Percentiles rank a stretch among this genome's conserved stretches.
These are phyloP conservation scores for Fusarium brachygibbosum DNA, from an alignment of 2,329 filamentous ascomycete genomes.

Conservation along the genomic window DNA sequence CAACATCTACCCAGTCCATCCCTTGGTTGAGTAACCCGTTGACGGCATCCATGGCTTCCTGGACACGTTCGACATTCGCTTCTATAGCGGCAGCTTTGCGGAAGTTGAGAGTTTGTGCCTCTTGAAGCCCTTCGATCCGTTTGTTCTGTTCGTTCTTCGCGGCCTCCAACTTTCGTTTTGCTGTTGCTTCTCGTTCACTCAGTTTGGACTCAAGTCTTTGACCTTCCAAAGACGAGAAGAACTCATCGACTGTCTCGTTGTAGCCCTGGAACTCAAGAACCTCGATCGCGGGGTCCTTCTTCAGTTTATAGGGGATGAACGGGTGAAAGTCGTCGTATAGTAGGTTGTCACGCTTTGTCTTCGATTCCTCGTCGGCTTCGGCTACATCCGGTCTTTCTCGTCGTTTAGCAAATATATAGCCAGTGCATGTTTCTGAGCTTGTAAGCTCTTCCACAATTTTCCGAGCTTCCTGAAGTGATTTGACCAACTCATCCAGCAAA, in stretches of 20 bases:
- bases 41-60: constrained; percentile 92
- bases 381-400: constrained; percentile 48
- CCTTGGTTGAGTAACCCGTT: constrained; percentile 92
- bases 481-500: constrained; percentile 75
- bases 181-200: constrained; percentile 83
- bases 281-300: constrained; percentile 72
- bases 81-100: constrained; percentile 92
- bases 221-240: constrained; percentile 95
- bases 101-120: constrained; percentile 84
- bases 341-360: constrained; percentile 61
- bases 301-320: constrained; percentile 85
- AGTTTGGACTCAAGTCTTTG: constrained; percentile 90
- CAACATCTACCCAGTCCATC: constrained; percentile 98
- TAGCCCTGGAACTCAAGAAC: constrained; percentile 86
- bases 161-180: constrained; percentile 87
- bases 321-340: constrained; percentile 97
- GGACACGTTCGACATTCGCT: constrained; percentile 89
- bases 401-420: constrained; percentile 88
- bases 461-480: constrained; percentile 77
- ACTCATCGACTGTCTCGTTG: constrained; percentile 95
- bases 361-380: constrained; percentile 53
- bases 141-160: constrained; percentile 86
- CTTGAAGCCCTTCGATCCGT: constrained; percentile 85
- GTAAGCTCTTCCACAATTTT: constrained; percentile 78
- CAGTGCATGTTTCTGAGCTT: constrained; percentile 73